phyloP scores from a whole-genome alignment of 257 asterid genomes.

The Solanum pimpinellifolium region DNA sequence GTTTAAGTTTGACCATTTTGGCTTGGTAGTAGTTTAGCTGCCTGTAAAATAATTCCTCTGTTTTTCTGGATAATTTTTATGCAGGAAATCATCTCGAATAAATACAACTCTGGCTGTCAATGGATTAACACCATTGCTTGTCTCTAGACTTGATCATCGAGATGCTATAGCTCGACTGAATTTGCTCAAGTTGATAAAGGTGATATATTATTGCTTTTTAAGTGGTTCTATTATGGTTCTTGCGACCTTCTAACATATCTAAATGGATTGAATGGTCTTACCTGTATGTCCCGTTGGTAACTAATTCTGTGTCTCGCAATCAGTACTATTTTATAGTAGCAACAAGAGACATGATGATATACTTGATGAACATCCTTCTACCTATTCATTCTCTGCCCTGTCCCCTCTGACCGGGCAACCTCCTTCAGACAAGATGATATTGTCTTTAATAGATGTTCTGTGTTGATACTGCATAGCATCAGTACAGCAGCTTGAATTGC shows the following conservation, averaged over 20 bases:
- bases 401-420: background rate
- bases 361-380: background rate
- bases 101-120: slow-evolving; percentile 91
- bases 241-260: background rate
- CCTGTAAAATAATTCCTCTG: background rate
- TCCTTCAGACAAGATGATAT: background rate
- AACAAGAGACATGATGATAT: background rate
- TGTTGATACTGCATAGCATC: background rate
- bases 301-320: background rate
- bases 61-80: slow-evolving; percentile 7
- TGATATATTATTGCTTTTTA: slow-evolving; percentile 10
- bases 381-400: background rate
- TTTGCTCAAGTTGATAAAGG: slow-evolving; percentile 89
- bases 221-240: background rate
- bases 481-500: background rate
- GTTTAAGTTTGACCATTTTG: background rate
- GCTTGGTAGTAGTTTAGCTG: background rate
- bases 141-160: slow-evolving; percentile 81
- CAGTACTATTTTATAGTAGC: background rate
- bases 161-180: slow-evolving; percentile 96
- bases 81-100: slow-evolving; percentile 95
- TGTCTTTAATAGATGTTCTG: background rate
- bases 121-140: slow-evolving; percentile 87
- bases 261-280: background rate
- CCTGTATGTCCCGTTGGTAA: background rate